phyloP scores from a whole-genome alignment of 2,329 filamentous ascomycete genomes.

The Xylaria sp. region DNA sequence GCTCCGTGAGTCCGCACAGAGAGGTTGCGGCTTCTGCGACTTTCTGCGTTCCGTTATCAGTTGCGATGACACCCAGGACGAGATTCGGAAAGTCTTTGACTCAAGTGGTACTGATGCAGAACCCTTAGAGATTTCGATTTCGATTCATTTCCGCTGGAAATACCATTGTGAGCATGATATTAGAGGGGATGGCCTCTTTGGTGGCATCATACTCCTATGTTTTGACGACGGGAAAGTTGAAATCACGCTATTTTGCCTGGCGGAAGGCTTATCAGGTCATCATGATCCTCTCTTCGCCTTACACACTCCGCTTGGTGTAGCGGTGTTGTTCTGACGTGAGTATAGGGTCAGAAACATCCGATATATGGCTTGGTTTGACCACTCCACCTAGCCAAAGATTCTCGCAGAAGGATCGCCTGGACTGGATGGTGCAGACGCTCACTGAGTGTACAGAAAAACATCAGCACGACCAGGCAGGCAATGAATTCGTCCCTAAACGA shows the following conservation, averaged over 20 bases:
- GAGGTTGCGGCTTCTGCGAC: slow-evolving; percentile 3
- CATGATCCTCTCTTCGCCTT: not conserved
- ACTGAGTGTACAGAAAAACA: slow-evolving; percentile 1
- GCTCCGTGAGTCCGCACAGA: not conserved
- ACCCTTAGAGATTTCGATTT: not conserved
- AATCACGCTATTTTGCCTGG: slow-evolving; percentile 4
- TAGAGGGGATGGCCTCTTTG: not conserved
- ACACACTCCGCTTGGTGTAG: not conserved
- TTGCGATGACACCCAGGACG: slow-evolving; percentile 2
- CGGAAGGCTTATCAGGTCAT: slow-evolving; percentile 4
- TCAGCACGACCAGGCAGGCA: not conserved
- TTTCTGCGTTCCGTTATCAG: not conserved
- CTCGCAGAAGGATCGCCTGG: not conserved
- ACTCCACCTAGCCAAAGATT: slow-evolving; percentile 3
- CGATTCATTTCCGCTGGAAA: slow-evolving; percentile 9
- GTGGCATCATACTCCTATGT: slow-evolving; percentile 1
- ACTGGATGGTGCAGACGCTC: slow-evolving; percentile 7
- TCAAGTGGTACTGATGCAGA: not conserved
- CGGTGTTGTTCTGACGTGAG: not conserved
- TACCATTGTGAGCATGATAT: not conserved
- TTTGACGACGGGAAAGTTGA: slow-evolving; percentile 1
- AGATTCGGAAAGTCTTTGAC: slow-evolving; percentile 1
- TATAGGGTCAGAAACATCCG: not conserved
- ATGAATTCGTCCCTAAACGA: not conserved
- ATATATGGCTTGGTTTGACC: slow-evolving; percentile 1